These are phyloP conservation scores for Hypoxylon fragiforme DNA, from an alignment of 495 filamentous ascomycete genomes.

Conservation along the genomic window DNA sequence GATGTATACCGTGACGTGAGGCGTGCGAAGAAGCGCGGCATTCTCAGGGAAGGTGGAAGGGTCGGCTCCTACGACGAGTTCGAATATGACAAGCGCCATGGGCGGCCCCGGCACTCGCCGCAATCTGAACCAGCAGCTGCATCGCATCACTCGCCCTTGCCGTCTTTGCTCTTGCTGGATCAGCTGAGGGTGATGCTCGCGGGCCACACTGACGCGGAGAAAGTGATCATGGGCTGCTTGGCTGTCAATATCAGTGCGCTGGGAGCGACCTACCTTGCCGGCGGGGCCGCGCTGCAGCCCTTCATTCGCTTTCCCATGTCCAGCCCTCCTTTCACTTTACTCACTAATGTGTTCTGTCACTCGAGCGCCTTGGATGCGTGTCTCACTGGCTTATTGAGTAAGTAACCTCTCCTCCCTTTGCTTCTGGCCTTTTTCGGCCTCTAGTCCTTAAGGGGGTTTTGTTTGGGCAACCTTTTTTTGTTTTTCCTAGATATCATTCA, in stretches of 20 bases:
- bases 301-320: conserved; percentile 23
- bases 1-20: conserved; percentile 33
- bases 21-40: conserved; percentile 6
- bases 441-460: too few relatives aligned
- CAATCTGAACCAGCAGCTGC: too few relatives aligned
- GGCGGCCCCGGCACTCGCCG: background rate
- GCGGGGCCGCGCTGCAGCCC: too few relatives aligned
- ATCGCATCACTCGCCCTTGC: background rate
- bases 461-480: too few relatives aligned
- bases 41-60: background rate
- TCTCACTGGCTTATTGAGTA: too few relatives aligned
- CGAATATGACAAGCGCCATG: conserved; percentile 1
- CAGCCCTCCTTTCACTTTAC: conserved; percentile 30
- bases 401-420: too few relatives aligned
- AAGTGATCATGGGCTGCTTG: conserved; percentile 7
- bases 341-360: too few relatives aligned
- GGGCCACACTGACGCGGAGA: conserved; percentile 9
- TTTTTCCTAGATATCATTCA: too few relatives aligned
- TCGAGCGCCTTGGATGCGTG: too few relatives aligned
- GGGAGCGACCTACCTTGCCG: conserved; percentile 7
- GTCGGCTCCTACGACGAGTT: conserved; percentile 25
- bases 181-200: conserved; percentile 6
- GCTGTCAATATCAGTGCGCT: conserved; percentile 17
- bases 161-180: background rate
- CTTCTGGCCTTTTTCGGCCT: too few relatives aligned